Percentiles rank a stretch among this genome's conserved stretches.
Conservation (phyloP, 805 yeast species). For the Candida ortonii region DNA sequence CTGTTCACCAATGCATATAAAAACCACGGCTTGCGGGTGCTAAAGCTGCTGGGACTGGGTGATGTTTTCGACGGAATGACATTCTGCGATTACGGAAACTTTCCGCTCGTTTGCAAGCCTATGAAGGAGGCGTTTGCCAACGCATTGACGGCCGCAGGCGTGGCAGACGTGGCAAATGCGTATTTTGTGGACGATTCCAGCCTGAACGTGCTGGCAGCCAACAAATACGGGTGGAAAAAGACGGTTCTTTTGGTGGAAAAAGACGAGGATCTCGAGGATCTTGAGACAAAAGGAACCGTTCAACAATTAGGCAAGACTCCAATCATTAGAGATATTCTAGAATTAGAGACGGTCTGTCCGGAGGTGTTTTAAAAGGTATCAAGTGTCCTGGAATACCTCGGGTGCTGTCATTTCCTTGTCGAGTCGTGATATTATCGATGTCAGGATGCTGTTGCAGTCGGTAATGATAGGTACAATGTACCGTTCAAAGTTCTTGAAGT, state of each 20-base stretch:
- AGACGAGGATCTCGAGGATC: slow-evolving; percentile 46
- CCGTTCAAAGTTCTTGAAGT: slow-evolving; percentile 16
- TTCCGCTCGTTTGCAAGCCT: slow-evolving; percentile 86
- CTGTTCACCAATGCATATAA: slow-evolving; percentile 92
- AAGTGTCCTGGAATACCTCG: slow-evolving; percentile 11
- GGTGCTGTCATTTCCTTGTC: slow-evolving; percentile 19
- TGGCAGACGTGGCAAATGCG: slow-evolving; percentile 44
- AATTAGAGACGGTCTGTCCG: slow-evolving; percentile 49
- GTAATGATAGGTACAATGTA: slow-evolving; percentile 22
- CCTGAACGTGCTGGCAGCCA: slow-evolving; percentile 73
- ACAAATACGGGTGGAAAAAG: slow-evolving; percentile 65
- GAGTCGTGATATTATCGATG: slow-evolving; percentile 16
- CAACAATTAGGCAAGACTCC: slow-evolving; percentile 41
- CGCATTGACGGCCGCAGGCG: slow-evolving; percentile 65
- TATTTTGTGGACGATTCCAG: slow-evolving; percentile 89
- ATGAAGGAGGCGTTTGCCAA: slow-evolving; percentile 63
- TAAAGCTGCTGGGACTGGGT: slow-evolving; percentile 80
- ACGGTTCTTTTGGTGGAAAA: slow-evolving; percentile 76
- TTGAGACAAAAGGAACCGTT: slow-evolving; percentile 32
- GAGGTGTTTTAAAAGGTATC: slow-evolving; percentile 43
- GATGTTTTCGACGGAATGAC: slow-evolving; percentile 93
- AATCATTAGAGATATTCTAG: slow-evolving; percentile 57
- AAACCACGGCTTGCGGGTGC: slow-evolving; percentile 81
- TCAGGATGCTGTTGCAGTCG: slow-evolving; percentile 20
- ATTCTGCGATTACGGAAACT: slow-evolving; percentile 77